These are phyloP conservation scores for Penicillium chermesinum DNA, from an alignment of 495 filamentous ascomycete species.

Conservation along the genomic window DNA sequence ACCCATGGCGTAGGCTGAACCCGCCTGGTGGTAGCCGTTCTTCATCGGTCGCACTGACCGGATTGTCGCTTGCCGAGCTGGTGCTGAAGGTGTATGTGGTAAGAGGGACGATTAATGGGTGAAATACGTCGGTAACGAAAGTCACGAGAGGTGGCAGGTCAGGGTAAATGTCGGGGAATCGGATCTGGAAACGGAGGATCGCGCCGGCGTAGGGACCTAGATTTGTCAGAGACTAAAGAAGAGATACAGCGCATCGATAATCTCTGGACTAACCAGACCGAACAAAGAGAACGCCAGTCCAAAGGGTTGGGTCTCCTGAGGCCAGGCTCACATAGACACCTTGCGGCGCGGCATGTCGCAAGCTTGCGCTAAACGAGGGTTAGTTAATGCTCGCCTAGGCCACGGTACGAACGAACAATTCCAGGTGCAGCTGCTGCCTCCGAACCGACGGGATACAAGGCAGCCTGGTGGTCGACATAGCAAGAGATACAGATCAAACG, in stretches of 20 bases:
- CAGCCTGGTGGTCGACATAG: conserved; percentile 39
- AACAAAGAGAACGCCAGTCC: conserved; percentile 87
- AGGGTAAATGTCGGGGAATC: conserved; percentile 79
- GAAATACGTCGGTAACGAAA: conserved; percentile 88
- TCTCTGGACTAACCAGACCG: conserved; percentile 61
- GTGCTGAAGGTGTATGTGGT: conserved; percentile 89
- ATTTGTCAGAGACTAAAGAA: background rate
- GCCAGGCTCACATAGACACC: conserved; percentile 82
- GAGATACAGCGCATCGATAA: background rate
- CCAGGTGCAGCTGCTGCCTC: conserved; percentile 67
- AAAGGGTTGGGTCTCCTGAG: conserved; percentile 72
- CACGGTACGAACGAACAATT: conserved; percentile 53
- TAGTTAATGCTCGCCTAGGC: background rate
- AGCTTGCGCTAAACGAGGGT: conserved; percentile 55
- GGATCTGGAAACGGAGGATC: conserved; percentile 83
- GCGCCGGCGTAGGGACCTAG: conserved; percentile 83
- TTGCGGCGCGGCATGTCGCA: conserved; percentile 74
- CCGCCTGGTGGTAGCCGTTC: conserved; percentile 79
- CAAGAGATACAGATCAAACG: background rate
- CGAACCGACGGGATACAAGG: conserved; percentile 43
- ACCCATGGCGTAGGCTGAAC: conserved; percentile 83
- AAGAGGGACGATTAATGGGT: conserved; percentile 83
- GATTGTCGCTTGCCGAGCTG: conserved; percentile 59
- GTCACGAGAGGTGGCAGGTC: conserved; percentile 73
- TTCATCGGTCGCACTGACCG: conserved; percentile 73